Evolutionary conservation across 2,329 filamentous ascomycete species (phyloP), one percentile per base, ranked within the genome.

Genomic region (Mycogone perniciosa): DNA sequence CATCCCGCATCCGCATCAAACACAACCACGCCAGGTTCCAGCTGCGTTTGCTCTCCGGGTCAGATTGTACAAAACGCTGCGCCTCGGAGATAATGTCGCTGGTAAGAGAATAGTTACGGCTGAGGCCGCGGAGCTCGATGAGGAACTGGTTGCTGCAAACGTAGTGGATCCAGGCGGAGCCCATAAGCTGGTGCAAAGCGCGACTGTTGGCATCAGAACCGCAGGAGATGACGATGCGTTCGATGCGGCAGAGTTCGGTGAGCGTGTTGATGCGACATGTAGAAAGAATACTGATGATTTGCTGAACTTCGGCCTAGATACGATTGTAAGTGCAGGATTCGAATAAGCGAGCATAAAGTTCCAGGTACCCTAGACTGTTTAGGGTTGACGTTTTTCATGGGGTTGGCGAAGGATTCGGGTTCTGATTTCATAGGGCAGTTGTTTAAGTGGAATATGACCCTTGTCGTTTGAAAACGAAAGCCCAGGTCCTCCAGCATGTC

Each of bases 21-120:
- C 86, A 81, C 42, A 89, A 69, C 85, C 86, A 89, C 39, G 84
- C 86, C 58, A 86, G 73, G 62, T 89, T 90, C 85, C 86, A 89
- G 62, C 84, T 88, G 27, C 82, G 76, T 58, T 82, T 82, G 56
- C 82, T 85, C 13, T 76, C 70, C 0, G 84, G 83, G 55, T 89
- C 86, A 30, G 69, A 71, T 49, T 77, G 73, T 3, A 89, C 85
- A 26, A 82, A 72, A 50, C 71, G 67, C 59, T 85, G 83, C 0
- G 85, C 85, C 60, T 87, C 84, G 45, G 79, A 75, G 2, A 89
- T 64, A 33, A 85, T 75, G 44, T 83, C 80, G 9, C 77, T 80
- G 57, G 79, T 80, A 64, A 89, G 82, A 0, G 85, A 84, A 59
- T 86, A 89, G 58, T 78, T 80, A 11, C 73, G 74, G 1, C 85